phyloP scores from a whole-genome alignment of 2,329 filamentous ascomycete genomes.

The Aspergillus piperis region DNA sequence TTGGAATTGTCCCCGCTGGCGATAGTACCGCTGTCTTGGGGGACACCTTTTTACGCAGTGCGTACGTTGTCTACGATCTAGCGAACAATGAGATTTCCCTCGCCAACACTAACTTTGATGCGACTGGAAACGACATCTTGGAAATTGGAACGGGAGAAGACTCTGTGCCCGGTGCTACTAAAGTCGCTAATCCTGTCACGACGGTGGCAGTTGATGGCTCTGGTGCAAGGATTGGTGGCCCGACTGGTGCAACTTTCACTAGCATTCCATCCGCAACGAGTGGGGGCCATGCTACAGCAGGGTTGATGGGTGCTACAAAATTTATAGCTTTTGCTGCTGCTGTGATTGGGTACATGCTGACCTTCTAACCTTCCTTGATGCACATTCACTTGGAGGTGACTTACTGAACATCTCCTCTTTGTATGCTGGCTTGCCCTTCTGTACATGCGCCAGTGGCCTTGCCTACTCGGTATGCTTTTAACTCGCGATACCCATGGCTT shows the following conservation, averaged over 20 bases:
- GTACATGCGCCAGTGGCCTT: not conserved
- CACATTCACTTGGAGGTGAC: not conserved
- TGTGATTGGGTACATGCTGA: constrained; percentile 27
- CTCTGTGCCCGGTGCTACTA: constrained; percentile 56
- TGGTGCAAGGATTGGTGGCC: constrained; percentile 46
- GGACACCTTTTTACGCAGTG: constrained; percentile 64
- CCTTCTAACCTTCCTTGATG: constrained; percentile 16
- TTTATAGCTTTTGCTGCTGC: constrained; percentile 25
- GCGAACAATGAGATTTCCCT: constrained; percentile 62
- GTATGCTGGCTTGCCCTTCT: not conserved
- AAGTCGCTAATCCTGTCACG: constrained; percentile 54
- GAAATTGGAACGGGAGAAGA: constrained; percentile 55
- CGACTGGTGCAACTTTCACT: constrained; percentile 22
- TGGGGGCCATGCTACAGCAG: constrained; percentile 19
- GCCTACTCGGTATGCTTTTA: not conserved
- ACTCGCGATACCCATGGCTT: not conserved
- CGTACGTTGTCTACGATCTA: constrained; percentile 65
- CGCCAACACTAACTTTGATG: constrained; percentile 63
- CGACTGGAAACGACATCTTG: constrained; percentile 50
- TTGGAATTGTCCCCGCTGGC: constrained; percentile 54
- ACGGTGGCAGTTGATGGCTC: constrained; percentile 45
- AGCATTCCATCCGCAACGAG: constrained; percentile 20
- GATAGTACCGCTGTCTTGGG: constrained; percentile 56
- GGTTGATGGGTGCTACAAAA: constrained; percentile 17
- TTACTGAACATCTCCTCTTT: not conserved